Evolutionary conservation across 31 red algal species (phyloP), one percentile per base, ranked within the genome.

Genomic region (Odonthalia washingtoniensis): DNA sequence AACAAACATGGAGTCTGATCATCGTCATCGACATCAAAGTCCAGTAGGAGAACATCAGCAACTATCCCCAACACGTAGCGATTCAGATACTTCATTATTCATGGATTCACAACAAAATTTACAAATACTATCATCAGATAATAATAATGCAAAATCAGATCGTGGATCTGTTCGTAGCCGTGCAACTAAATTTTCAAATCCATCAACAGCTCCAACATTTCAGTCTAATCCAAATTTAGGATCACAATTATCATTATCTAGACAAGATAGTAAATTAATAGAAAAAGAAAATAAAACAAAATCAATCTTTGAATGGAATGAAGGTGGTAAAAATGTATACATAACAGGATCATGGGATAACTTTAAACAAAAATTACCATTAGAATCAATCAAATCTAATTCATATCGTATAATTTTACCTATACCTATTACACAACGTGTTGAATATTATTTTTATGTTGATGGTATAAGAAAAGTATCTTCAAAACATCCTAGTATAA

Each of bases 281-380:
- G 87, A 90, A 18, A 77, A 68, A 43, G 87, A 90, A 40, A 38
- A 62, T 18, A 80, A 80, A 24, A 90, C 87, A 5, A 90, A 90
- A 62, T 83, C 87, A 4, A 74, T 94, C 45, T 94, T 94, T 75
- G 78, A 94, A 73, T 94, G 91, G 91, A 89, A 88, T 43, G 91
- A 85, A 37, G 78, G 85, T 9, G 91, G 91, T 0, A 69, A 80
- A 45, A 89, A 85, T 52, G 91, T 94, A 28, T 94, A 69, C 46
- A 83, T 94, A n/a, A 73, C 81, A 1, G 91, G 91, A 5, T 85
- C 80, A 40, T 94, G 91, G 91, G 91, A 94, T 65, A 72, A 84
- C 24, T 94, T 80, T 63, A 89, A 83, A 28, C 72, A 94, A 27
- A 88, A 89, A 68, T 63, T 94, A 31, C 91, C 91, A 24, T 89